Percentiles rank a stretch among this genome's conserved stretches.
Conservation (phyloP, 1,284 basidiomycete species). For the Boletus sp. region DNA sequence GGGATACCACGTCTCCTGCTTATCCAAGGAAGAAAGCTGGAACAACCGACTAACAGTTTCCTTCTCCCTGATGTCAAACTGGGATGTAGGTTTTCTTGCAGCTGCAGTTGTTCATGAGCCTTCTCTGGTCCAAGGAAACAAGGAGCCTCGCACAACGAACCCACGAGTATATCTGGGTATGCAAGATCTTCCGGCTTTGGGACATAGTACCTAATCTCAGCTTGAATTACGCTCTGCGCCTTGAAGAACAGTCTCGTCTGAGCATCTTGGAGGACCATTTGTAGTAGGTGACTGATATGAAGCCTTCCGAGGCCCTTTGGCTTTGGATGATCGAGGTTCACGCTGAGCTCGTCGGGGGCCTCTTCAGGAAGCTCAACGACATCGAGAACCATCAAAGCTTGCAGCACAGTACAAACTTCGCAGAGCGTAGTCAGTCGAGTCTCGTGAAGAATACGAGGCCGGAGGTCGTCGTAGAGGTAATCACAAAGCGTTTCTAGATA, state of each 20-base stretch:
- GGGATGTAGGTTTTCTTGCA: conserved; percentile 40
- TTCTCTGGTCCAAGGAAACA: background rate
- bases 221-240: conserved; percentile 84
- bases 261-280: conserved; percentile 90
- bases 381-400: conserved; percentile 91
- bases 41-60: conserved; percentile 64
- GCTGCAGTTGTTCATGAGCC: conserved; percentile 33
- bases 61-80: conserved; percentile 54
- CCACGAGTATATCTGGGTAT: conserved; percentile 76
- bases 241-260: conserved; percentile 93
- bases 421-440: conserved; percentile 81
- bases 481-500: conserved; percentile 90
- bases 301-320: conserved; percentile 48
- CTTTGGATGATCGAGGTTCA: conserved; percentile 38
- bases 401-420: conserved; percentile 89
- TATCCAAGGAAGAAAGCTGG: conserved; percentile 65
- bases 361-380: conserved; percentile 41
- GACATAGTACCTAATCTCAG: conserved; percentile 79
- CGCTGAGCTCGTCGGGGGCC: conserved; percentile 36
- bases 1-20: conserved; percentile 85
- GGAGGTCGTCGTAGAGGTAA: conserved; percentile 87
- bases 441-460: conserved; percentile 90
- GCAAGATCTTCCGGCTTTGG: conserved; percentile 76
- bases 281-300: conserved; percentile 69
- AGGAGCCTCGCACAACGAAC: conserved; percentile 36